Base-by-base conservation (phyloP, 1,284 basidiomycete genomes). In the Moniliophthora roreri region DNA sequence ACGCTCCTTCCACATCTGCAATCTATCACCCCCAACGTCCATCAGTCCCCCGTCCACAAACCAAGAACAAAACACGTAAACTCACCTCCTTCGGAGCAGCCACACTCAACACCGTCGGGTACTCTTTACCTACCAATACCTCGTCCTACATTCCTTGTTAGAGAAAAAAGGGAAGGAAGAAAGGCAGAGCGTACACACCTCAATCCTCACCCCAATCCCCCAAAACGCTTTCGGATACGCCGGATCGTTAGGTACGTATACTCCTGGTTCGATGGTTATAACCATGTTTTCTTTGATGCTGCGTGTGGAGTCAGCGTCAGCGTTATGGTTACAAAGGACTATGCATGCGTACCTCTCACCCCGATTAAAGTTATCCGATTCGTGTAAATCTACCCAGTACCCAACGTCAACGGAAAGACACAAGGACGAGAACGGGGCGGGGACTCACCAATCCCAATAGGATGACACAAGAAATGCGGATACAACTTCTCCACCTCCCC, bases 131-230 rank as follows among this genome's bases (percentile, higher is more conserved):
- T 8, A 97, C 79, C 0, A 95, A 76, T 0, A 97, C 86, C 62
- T 95, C 93, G 62, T 97, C 95, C 85, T 92, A 58, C 7, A 56
- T 37, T 36, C 2, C 42, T 54, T 13, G 44, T 40, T 42, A 44
- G 44, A 50, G 40, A 18, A 60, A 40, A 20, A 63, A 34, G 23
- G 35, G 24, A 37, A 15, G 15, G 49, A 23, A 24, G 10, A 49
- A 50, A 37, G 42, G 18, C 37, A 47, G 39, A 37, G 20, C 40
- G 26, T n/a, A 63, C 71, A 40, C 56, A 86, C 89, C 78, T 97
- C 94, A 63, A 97, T 93, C 44, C 95, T 82, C 56, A 97, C 86
- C 4, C 91, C 93, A 23, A 95, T 81, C 57, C 93, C 89, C 61
- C 95, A 93, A 70, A 93, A 98, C 52, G 83, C 81, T 59, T 81